These are phyloP conservation scores for Blastobotrys peoriensis DNA, from an alignment of 805 yeast species.

Conservation along the genomic window DNA sequence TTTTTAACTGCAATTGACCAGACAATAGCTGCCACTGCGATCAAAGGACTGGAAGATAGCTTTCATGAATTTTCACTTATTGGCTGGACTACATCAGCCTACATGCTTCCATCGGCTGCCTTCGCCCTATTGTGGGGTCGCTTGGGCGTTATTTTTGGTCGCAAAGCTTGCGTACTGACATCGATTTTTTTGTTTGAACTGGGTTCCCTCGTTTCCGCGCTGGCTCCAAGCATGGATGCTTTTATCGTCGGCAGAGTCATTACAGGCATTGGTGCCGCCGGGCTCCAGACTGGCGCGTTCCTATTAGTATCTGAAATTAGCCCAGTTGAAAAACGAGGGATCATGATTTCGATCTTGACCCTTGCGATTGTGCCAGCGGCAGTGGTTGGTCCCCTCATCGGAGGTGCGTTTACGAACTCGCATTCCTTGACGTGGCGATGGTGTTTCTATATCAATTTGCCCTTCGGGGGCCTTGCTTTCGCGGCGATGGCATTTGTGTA, in stretches of 20 bases:
- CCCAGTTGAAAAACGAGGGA: conserved; percentile 8
- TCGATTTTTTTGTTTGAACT: conserved; percentile 49
- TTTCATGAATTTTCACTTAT: conserved; percentile 46
- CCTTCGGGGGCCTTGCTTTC: conserved; percentile 31
- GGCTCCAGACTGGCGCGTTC: conserved; percentile 45
- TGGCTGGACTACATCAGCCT: conserved; percentile 54
- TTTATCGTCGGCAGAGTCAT: conserved; percentile 33
- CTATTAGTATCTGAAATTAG: conserved; percentile 43
- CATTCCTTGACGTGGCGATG: conserved; percentile 43
- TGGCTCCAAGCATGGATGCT: conserved; percentile 32
- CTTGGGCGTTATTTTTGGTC: conserved; percentile 49
- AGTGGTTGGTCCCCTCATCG: conserved; percentile 48
- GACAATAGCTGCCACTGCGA: conserved; percentile 47
- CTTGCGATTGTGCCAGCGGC: conserved; percentile 20
- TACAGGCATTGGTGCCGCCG: conserved; percentile 56
- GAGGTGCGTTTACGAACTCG: conserved; percentile 46
- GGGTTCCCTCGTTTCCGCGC: conserved; percentile 52
- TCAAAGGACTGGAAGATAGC: conserved; percentile 33
- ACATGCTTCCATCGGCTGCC: conserved; percentile 45
- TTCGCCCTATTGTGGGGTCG: conserved; percentile 55
- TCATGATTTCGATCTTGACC: not conserved
- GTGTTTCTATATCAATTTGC: conserved; percentile 43
- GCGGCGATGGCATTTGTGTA: no score
- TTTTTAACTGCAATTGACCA: conserved; percentile 38
- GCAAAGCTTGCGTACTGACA: conserved; percentile 38